These are phyloP conservation scores for Viola pubescens DNA, from an alignment of 441 rosid species.

Conservation along the genomic window DNA sequence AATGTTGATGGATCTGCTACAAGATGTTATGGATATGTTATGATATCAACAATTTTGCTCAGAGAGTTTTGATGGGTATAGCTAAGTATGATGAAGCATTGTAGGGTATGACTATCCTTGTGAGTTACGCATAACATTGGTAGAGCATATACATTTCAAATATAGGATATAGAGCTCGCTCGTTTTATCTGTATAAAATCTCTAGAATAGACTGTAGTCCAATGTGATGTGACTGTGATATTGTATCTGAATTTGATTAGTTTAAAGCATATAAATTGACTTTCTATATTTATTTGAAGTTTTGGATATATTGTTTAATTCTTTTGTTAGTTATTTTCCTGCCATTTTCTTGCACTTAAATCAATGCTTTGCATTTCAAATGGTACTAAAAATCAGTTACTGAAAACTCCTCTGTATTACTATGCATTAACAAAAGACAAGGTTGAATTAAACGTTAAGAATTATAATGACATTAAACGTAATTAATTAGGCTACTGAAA, in stretches of 20 bases:
- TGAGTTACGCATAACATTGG: neutral
- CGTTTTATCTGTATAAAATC: neutral
- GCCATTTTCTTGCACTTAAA: no score
- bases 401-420: neutral
- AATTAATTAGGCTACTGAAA: neutral
- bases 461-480: conserved; percentile 1
- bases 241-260: conserved; percentile 1
- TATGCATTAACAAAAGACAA: neutral
- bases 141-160: conserved; percentile 2
- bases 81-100: neutral
- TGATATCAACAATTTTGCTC: neutral
- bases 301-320: neutral
- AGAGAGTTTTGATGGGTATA: neutral
- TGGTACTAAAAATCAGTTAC: neutral
- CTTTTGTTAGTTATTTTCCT: neutral
- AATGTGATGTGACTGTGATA: neutral
- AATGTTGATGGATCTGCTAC: neutral
- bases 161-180: neutral
- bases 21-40: neutral
- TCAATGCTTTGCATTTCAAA: neutral
- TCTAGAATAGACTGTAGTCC: neutral
- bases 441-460: neutral
- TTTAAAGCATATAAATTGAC: neutral
- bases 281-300: neutral
- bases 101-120: neutral